Evolutionary conservation across 2,329 filamentous ascomycete genomes (phyloP).

Genomic region (Fusarium gaditjirri): DNA sequence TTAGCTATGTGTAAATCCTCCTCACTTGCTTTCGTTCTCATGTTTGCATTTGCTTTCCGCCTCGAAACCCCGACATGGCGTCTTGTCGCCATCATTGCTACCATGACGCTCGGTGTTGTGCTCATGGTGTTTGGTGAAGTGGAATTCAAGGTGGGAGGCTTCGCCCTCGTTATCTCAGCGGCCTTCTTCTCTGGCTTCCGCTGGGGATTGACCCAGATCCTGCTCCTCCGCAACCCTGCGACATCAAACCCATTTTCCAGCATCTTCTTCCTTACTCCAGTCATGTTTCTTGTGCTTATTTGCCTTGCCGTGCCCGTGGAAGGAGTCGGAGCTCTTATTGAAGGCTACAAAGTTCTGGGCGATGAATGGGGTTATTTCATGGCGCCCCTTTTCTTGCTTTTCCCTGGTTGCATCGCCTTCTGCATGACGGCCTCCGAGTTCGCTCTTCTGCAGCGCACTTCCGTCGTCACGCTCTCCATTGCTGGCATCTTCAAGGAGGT

Average conservation of each 20-base stretch:
- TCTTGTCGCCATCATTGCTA: slow-evolving; percentile 85
- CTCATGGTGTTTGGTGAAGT: slow-evolving; percentile 99
- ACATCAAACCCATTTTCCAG: slow-evolving; percentile 97
- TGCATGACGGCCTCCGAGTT: slow-evolving; percentile 98
- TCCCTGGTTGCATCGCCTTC: slow-evolving; percentile 91
- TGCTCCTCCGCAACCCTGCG: slow-evolving; percentile 91
- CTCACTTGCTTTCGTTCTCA: slow-evolving; percentile 90
- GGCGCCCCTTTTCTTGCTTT: slow-evolving; percentile 80
- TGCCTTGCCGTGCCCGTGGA: slow-evolving; percentile 87
- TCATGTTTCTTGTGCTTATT: slow-evolving; percentile 91
- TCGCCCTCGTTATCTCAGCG: slow-evolving; percentile 90
- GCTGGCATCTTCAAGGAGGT: slow-evolving; percentile 99
- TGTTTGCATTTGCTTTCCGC: slow-evolving; percentile 94
- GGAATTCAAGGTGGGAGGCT: slow-evolving; percentile 86
- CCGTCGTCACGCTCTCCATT: slow-evolving; percentile 94
- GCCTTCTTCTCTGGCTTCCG: slow-evolving; percentile 97
- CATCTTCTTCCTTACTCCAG: slow-evolving; percentile 95
- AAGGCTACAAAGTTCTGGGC: slow-evolving; percentile 72
- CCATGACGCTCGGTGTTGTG: slow-evolving; percentile 92
- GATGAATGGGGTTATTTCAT: slow-evolving; percentile 74
- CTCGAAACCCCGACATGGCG: slow-evolving; percentile 89
- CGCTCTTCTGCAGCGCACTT: slow-evolving; percentile 91
- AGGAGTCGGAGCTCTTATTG: slow-evolving; percentile 74
- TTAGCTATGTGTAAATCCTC: slow-evolving; percentile 98
- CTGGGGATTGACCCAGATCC: slow-evolving; percentile 98